Evolutionary conservation across 2,329 filamentous ascomycete genomes (phyloP), one percentile per base, ranked within the genome.

Genomic region (Pyricularia sp.): DNA sequence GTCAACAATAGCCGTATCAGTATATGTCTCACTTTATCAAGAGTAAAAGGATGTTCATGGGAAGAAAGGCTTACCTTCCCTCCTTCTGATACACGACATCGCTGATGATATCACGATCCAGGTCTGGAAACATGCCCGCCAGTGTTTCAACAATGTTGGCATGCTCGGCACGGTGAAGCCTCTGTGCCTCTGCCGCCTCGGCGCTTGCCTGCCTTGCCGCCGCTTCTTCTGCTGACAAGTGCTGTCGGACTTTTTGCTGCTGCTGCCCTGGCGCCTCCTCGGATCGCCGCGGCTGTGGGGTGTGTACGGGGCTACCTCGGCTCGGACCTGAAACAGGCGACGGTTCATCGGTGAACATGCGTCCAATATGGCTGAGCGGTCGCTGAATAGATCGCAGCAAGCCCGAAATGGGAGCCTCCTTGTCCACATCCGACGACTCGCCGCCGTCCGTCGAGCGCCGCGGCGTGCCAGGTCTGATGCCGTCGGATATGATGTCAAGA

Each of bases 81-180:
- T 97, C 88, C 77, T 99, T 97, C 78, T 96, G 86, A 74, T 93
- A 87, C 30, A 99, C 94, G 55, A 99, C 94, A 77, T 99, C 94
- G 71, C 93, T 93, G 73, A 99, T 97, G 49, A 99, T 84, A 62
- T 99, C 96, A 71, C 87, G 86, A 75, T 99, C 94, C 63, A 99
- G 79, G 72, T 96, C 92, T 0, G 94, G 94, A 74, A 99, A 99
- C 94, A 99, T 99, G 70, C 91, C 89, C 62, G 91, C 88, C 65
- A 99, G 78, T 44, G 94, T 97, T 77, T 97, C 94, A 2, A 97
- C 93, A 8, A 99, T 87, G 70, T 92, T 93, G 64, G 85, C 82
- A 75, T 97, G 93, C 79, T 99, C 94, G 65, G 88, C 88, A 44
- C 87, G 82, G 69, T 94, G 87, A 66, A 97, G 85, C 19, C 89